Evolutionary conservation across 768 basidiomycete species (phyloP), one percentile per base, ranked within the genome.

Genomic region (Gloeostereum incarnatum): DNA sequence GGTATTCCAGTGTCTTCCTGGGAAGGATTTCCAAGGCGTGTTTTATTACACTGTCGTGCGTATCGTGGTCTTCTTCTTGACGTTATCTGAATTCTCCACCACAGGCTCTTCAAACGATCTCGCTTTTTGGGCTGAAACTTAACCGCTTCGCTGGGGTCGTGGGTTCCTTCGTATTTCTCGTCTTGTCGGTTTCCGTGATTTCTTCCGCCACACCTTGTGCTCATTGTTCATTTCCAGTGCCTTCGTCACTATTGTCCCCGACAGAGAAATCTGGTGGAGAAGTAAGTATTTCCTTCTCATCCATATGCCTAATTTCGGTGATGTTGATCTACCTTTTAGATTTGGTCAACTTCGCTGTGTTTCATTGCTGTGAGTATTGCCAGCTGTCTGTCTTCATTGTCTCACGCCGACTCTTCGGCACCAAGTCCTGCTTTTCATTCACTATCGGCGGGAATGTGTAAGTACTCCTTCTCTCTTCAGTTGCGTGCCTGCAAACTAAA

Each of bases 341-440:
- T 51, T 63, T 78, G 56, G 68, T 84, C 49, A 77, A 81, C 60
- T 83, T 86, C 49, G 56, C 81, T 37, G 50, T 86, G n/a, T 93
- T 84, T 55, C 83, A 90, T 44, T 66, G 61, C 3, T 90, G 67
- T 62, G 50, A 55, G 69, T 54, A n/a, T n/a, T n/a, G n/a, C n/a
- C n/a, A n/a, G n/a, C n/a, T 8, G 8, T 34, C 17, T 34, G 9
- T 34, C 9, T 13, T 17, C 32, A 8, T 8, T 9, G 13, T 9
- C 52, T 48, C 44, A 50, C 39, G 22, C 50, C 34, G 22, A 60
- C 16, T 58, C 56, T 31, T 56, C n/a, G n/a, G n/a, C n/a, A n/a
- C n/a, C n/a, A n/a, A 76, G 64, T 93, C 57, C 60, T 94, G 43
- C 72, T 92, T 14, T 88, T 82, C 51, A 73, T 84, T 3, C 76